Evolutionary conservation across 2,329 filamentous ascomycete species (phyloP).

Genomic region (Malbranchea zuffiana): DNA sequence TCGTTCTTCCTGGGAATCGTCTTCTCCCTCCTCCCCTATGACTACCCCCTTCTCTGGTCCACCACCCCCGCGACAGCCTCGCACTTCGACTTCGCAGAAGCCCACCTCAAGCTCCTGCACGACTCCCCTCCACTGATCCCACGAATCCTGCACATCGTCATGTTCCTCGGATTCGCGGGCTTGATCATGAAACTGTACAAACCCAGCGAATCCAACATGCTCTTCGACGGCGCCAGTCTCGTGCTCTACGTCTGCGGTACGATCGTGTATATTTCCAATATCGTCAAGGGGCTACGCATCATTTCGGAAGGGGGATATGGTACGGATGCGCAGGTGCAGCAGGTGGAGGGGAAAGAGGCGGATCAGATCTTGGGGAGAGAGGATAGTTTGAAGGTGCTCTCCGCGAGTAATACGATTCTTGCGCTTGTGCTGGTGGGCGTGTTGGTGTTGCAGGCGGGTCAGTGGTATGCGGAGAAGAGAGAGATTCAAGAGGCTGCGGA

Average conservation of each 20-base stretch:
- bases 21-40: conserved; percentile 93
- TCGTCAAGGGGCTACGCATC: conserved; percentile 83
- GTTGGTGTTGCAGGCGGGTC: conserved; percentile 82
- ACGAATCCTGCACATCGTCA: conserved; percentile 87
- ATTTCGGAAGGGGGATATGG: conserved; percentile 63
- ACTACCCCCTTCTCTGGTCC: conserved; percentile 41
- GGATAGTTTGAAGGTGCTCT: conserved; percentile 80
- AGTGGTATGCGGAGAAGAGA: conserved; percentile 97
- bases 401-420: conserved; percentile 91
- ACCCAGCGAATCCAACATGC: conserved; percentile 84
- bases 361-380: conserved; percentile 67
- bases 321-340: conserved; percentile 16
- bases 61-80: conserved; percentile 32
- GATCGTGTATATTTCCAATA: conserved; percentile 90
- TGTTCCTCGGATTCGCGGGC: conserved; percentile 75
- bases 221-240: conserved; percentile 71
- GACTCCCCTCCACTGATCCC: conserved; percentile 82
- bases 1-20: conserved; percentile 98
- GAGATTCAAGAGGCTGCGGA: conserved; percentile 68
- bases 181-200: conserved; percentile 93
- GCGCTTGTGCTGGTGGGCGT: conserved; percentile 87
- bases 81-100: conserved; percentile 78
- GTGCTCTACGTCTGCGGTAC: conserved; percentile 74
- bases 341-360: not conserved
- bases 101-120: conserved; percentile 83